Evolutionary conservation across 1,284 basidiomycete species (phyloP).

Genomic region (Austroboletus sp.): DNA sequence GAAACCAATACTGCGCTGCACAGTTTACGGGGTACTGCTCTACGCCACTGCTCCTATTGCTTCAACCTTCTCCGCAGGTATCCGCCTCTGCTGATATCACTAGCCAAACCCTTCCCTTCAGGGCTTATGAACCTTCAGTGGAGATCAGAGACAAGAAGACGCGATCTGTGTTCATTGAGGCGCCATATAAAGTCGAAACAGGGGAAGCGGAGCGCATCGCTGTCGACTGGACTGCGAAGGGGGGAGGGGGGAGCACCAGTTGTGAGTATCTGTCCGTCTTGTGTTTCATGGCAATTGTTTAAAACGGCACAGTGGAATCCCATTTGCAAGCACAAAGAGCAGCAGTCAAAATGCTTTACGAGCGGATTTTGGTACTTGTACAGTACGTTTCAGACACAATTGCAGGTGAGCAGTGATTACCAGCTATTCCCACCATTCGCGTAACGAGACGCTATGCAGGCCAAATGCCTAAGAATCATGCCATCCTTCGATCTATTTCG

Average conservation of each 20-base stretch:
- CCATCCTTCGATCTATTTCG: conserved; percentile 75
- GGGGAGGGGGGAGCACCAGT: conserved; percentile 77
- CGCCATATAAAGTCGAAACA: conserved; percentile 83
- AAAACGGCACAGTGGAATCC: conserved; percentile 63
- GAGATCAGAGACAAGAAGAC: conserved; percentile 73
- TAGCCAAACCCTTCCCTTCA: conserved; percentile 72
- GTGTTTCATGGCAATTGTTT: not conserved
- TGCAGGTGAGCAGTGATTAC: conserved; percentile 47
- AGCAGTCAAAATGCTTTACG: conserved; percentile 92
- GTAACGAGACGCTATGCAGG: conserved; percentile 37
- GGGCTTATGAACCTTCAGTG: conserved; percentile 83
- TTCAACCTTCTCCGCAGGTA: conserved; percentile 51
- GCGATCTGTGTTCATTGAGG: conserved; percentile 76
- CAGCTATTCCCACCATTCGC: not conserved
- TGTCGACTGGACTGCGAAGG: conserved; percentile 90
- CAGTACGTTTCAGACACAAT: conserved; percentile 75
- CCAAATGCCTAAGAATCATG: conserved; percentile 65
- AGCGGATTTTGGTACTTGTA: conserved; percentile 77
- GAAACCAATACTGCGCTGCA: conserved; percentile 1
- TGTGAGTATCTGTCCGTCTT: conserved; percentile 42
- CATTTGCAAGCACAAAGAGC: conserved; percentile 87
- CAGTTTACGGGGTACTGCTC: conserved; percentile 70
- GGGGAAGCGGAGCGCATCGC: conserved; percentile 98
- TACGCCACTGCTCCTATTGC: conserved; percentile 67
- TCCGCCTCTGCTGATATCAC: conserved; percentile 51